Percentiles rank a stretch among this genome's conserved stretches.
Conservation (phyloP, 2,329 filamentous ascomycete species). For the Teratosphaeria viscida region DNA sequence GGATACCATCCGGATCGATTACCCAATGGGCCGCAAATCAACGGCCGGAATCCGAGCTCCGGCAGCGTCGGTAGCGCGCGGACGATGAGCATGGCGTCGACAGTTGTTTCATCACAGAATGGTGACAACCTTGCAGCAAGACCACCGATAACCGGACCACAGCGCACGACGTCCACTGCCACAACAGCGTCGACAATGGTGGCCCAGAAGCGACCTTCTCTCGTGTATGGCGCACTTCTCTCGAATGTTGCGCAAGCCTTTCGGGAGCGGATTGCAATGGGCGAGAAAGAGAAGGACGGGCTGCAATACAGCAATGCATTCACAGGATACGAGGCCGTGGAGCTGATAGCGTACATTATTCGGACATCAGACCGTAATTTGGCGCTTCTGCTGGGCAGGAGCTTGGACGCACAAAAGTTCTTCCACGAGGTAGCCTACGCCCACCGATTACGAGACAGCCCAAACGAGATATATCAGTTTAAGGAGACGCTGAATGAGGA, state of each 20-base stretch:
- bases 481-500: slow-evolving; percentile 84
- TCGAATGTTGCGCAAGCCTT: slow-evolving; percentile 93
- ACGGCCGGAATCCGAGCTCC: slow-evolving; percentile 16
- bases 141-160: slow-evolving; percentile 6
- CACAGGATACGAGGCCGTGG: slow-evolving; percentile 88
- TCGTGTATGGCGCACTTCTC: slow-evolving; percentile 87
- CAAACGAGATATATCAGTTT: slow-evolving; percentile 93
- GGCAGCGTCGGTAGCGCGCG: slow-evolving; percentile 41
- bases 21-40: slow-evolving; percentile 13
- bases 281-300: slow-evolving; percentile 91
- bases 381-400: slow-evolving; percentile 78
- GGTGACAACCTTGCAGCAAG: not conserved
- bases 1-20: slow-evolving; percentile 18
- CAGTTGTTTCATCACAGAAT: slow-evolving; percentile 44
- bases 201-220: slow-evolving; percentile 59
- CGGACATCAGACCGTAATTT: slow-evolving; percentile 93
- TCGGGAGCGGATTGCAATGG: slow-evolving; percentile 72
- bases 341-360: slow-evolving; percentile 92
- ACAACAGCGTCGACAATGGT: slow-evolving; percentile 33
- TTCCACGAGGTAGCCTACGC: slow-evolving; percentile 99
- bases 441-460: slow-evolving; percentile 87
- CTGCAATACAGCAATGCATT: slow-evolving; percentile 96
- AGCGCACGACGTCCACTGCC: slow-evolving; percentile 30
- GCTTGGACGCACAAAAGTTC: slow-evolving; percentile 94
- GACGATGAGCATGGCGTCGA: slow-evolving; percentile 90